Conservation (phyloP, 768 basidiomycete species). For the Mycena kentingensis region DNA sequence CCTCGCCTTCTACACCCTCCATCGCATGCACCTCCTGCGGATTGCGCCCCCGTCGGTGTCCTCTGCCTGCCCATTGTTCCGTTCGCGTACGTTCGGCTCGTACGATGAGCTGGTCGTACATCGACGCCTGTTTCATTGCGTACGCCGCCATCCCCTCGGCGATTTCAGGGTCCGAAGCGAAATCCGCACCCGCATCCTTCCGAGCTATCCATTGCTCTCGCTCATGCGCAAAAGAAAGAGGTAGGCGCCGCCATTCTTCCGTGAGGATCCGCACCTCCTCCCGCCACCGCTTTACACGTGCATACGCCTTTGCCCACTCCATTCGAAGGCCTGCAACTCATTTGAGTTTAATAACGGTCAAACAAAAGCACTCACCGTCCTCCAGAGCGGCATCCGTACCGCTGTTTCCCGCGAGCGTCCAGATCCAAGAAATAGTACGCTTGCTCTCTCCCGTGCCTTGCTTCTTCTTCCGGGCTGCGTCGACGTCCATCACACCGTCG, state of each 20-base stretch:
- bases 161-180: background rate
- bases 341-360: too few relatives aligned
- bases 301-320: slow-evolving; percentile 18
- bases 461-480: background rate
- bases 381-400: slow-evolving; percentile 2
- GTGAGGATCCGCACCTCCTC: slow-evolving; percentile 11
- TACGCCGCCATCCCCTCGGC: background rate
- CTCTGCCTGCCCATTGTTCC: background rate
- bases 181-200: background rate
- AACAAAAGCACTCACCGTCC: background rate
- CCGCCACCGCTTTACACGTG: slow-evolving; percentile 1
- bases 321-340: slow-evolving; percentile 5
- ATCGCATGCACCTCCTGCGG: too few relatives aligned
- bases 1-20: too few relatives aligned
- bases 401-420: background rate
- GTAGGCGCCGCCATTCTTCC: slow-evolving; percentile 9
- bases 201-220: background rate
- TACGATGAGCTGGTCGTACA: background rate
- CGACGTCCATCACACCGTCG: background rate
- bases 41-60: background rate
- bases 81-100: background rate
- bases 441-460: slow-evolving; percentile 1
- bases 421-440: slow-evolving; percentile 6
- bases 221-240: background rate
- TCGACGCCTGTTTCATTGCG: background rate